Conservation (phyloP, 345 rosid species). For the Populus alba region DNA sequence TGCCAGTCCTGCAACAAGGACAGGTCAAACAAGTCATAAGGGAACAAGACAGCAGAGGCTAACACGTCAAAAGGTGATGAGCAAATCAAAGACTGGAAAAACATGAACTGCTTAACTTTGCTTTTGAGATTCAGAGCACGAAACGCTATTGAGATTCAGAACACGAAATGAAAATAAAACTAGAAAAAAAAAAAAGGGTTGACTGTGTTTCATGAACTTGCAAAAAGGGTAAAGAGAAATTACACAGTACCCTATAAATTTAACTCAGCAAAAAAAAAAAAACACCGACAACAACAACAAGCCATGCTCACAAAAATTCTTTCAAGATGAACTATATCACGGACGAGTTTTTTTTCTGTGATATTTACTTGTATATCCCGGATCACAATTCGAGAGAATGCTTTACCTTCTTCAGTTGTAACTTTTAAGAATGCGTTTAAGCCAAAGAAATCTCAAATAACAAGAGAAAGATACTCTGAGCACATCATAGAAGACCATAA, state of each 20-base stretch:
- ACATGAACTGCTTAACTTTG: neutral
- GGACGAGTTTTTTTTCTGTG: neutral
- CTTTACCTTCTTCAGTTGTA: neutral
- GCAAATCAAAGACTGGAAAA: neutral
- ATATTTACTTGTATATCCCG: neutral
- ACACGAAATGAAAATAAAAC: neutral
- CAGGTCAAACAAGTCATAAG: neutral
- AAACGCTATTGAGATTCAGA: neutral
- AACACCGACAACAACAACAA: too few species aligned
- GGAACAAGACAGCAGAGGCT: neutral
- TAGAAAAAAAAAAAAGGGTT: neutral
- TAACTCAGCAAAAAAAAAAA: neutral
- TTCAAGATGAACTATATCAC: neutral
- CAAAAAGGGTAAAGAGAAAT: neutral
- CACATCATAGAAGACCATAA: neutral
- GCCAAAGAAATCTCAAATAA: neutral
- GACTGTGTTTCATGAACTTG: neutral
- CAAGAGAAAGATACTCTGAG: neutral
- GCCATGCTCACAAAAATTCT: neutral
- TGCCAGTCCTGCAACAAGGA: neutral
- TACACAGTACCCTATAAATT: neutral
- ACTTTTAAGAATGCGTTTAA: neutral
- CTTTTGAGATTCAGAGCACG: neutral
- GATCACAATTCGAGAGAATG: neutral
- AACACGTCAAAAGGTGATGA: neutral